phyloP scores from a whole-genome alignment of 768 basidiomycete genomes.

The Tephrocybe rancida region DNA sequence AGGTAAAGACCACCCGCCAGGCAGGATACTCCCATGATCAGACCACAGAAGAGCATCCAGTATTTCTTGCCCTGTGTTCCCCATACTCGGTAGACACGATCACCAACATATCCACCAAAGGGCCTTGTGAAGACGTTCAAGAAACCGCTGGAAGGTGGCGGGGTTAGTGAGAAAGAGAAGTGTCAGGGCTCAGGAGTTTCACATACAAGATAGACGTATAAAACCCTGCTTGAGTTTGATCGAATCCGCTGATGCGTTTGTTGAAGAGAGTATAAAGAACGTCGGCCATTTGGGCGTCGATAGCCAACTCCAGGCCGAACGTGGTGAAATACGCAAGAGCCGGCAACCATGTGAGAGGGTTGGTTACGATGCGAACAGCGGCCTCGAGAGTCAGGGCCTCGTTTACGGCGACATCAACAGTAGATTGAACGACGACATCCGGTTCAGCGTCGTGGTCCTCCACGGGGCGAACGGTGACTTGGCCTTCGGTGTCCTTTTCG shows the following conservation, averaged over 20 bases:
- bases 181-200: neutral
- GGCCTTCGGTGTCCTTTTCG: neutral
- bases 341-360: conserved; percentile 57
- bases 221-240: conserved; percentile 56
- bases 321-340: conserved; percentile 54
- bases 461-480: neutral
- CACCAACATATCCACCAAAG: conserved; percentile 49
- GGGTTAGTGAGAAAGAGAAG: neutral
- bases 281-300: conserved; percentile 55
- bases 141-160: conserved; percentile 40
- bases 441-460: neutral
- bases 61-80: conserved; percentile 52
- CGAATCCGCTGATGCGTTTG: conserved; percentile 36
- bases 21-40: conserved; percentile 44
- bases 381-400: conserved; percentile 39
- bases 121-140: conserved; percentile 55
- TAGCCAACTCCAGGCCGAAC: conserved; percentile 59
- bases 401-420: conserved; percentile 47
- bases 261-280: conserved; percentile 42
- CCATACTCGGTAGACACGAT: conserved; percentile 41
- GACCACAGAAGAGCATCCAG: conserved; percentile 42
- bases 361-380: conserved; percentile 34
- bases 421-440: conserved; percentile 23
- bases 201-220: conserved; percentile 32
- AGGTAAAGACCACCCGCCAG: conserved; percentile 51